Base-by-base conservation (phyloP, 805 yeast genomes). In the Ogataea minuta region DNA sequence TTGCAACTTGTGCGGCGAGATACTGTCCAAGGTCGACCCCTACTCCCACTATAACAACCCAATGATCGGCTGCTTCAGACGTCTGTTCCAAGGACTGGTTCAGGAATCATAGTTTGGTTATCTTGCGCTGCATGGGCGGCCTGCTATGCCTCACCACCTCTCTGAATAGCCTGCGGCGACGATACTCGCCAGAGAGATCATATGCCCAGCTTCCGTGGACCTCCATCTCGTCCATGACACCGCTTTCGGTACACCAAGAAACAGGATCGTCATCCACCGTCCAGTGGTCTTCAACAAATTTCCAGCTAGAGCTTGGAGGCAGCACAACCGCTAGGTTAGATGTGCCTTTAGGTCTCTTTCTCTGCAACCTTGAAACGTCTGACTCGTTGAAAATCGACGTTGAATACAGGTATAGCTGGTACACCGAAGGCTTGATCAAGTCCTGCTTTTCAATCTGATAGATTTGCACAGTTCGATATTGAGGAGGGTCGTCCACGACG, bases 391-490 rank as follows among this genome's bases (percentile, higher is more conserved):
- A 90, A 0, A 80, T 57, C 3, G 66, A 64, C 9, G 66, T 65
- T 0, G 91, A 71, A 54, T 71, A 85, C 15, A 73, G 57, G 54
- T 76, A 76, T 20, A 79, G 74, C 26, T 72, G 68, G 85, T 91
- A 89, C 20, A 70, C 70, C 6, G 71, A 65, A 0, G 79, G 74
- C 11, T 45, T 41, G 2, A 83, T 71, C 17, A 77, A 60, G 26
- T 84, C 84, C 49, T 73, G 82, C 30, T 72, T 69, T 56, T 84
- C 84, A 16, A 89, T 69, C 59, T 89, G 95, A 57, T 71, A 90
- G 1, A 90, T 67, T 54, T 89, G 95, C 6, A 86, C 89, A n/a
- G 64, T 58, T 30, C 77, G 66, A 0, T 64, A 58, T 33, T 79
- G 80, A 0, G 88, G 82, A 0, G 73, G 64, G 41, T 81, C 88